Evolutionary conservation across 495 filamentous ascomycete genomes (phyloP).

Genomic region (Aspergillus leporis): DNA sequence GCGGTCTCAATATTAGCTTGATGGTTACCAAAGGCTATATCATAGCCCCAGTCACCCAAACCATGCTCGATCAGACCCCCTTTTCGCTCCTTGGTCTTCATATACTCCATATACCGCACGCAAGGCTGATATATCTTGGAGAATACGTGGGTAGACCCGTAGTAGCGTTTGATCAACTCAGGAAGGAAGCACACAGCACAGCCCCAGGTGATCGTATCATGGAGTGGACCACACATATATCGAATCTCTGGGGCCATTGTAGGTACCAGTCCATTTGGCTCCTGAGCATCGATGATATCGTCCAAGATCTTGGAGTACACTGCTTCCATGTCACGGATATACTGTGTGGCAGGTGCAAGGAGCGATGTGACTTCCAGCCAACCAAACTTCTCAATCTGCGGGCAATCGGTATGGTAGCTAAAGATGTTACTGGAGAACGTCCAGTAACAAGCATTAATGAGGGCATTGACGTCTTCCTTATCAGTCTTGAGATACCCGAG

Average conservation of each 20-base stretch:
- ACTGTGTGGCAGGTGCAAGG: conserved; percentile 31
- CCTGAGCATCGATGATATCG: conserved; percentile 31
- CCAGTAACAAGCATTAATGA: conserved; percentile 30
- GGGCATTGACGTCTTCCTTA: conserved; percentile 26
- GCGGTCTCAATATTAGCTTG: conserved; percentile 35
- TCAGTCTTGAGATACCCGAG: conserved; percentile 30
- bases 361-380: conserved; percentile 33
- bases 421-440: conserved; percentile 30
- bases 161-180: conserved; percentile 26
- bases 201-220: conserved; percentile 35
- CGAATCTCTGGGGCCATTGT: conserved; percentile 34
- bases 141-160: conserved; percentile 28
- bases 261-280: conserved; percentile 28
- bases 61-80: conserved; percentile 32
- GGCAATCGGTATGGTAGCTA: conserved; percentile 35
- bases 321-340: conserved; percentile 32
- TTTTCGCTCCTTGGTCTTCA: conserved; percentile 27
- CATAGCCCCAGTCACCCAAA: conserved; percentile 31
- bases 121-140: conserved; percentile 23
- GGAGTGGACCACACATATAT: conserved; percentile 35
- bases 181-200: conserved; percentile 30
- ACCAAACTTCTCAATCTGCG: conserved; percentile 35
- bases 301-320: conserved; percentile 32
- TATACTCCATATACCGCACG: conserved; percentile 33
- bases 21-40: conserved; percentile 33